phyloP scores from a whole-genome alignment of 2,329 filamentous ascomycete genomes.

The Rutstroemia sp. region DNA sequence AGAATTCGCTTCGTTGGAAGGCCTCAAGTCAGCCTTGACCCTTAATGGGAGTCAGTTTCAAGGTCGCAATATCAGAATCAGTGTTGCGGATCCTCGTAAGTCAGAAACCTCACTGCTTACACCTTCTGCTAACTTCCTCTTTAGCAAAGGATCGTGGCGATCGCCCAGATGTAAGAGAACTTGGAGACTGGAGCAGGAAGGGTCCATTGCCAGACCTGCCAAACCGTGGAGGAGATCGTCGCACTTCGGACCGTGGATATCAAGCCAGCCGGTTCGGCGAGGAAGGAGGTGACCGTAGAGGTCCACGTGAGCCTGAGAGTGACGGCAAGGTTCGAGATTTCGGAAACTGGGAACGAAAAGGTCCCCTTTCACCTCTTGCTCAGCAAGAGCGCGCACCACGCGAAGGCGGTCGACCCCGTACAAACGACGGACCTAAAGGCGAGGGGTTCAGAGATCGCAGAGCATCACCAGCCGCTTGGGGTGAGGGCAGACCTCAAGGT shows the following conservation, averaged over 20 bases:
- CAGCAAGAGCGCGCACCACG: slow-evolving; percentile 46
- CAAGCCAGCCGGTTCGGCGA: slow-evolving; percentile 9
- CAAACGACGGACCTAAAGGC: slow-evolving; percentile 51
- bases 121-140: slow-evolving; percentile 13
- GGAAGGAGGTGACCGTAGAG: slow-evolving; percentile 64
- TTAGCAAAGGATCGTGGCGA: slow-evolving; percentile 73
- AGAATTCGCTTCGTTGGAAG: slow-evolving; percentile 82
- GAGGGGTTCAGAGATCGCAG: slow-evolving; percentile 54
- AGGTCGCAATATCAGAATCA: slow-evolving; percentile 84
- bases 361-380: slow-evolving; percentile 70
- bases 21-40: slow-evolving; percentile 82
- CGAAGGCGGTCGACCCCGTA: slow-evolving; percentile 50
- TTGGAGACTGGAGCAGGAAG: slow-evolving; percentile 88
- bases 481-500: slow-evolving; percentile 48
- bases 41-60: slow-evolving; percentile 78
- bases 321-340: slow-evolving; percentile 77
- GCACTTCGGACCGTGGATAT: slow-evolving; percentile 45
- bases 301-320: slow-evolving; percentile 56
- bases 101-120: slow-evolving; percentile 22
- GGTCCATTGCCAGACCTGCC: slow-evolving; percentile 76
- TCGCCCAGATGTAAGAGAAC: slow-evolving; percentile 63
- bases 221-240: slow-evolving; percentile 39
- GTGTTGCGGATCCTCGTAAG: slow-evolving; percentile 96
- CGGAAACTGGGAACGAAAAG: slow-evolving; percentile 89
- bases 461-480: slow-evolving; percentile 69